Conservation (phyloP, 371 early-diverging fungal genomes). For the Lichtheimia corymbifera region DNA sequence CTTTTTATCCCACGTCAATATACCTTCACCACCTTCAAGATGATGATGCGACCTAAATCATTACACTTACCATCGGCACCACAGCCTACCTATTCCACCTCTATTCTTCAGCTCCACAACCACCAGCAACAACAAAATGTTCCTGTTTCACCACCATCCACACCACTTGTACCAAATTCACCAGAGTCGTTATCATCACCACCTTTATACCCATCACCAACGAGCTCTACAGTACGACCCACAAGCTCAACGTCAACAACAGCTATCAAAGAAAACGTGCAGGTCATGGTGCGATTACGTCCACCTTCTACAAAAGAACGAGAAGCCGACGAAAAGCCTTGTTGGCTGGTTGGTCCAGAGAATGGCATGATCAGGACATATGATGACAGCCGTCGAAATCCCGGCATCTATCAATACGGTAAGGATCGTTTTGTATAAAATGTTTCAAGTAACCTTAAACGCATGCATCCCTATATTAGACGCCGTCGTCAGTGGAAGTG, state of each 20-base stretch:
- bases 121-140: background rate
- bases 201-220: conserved; percentile 8
- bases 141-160: conserved; percentile 17
- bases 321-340: background rate
- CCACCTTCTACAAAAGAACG: conserved; percentile 24
- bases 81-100: background rate
- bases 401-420: conserved; percentile 9
- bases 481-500: conserved; percentile 11
- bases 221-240: conserved; percentile 2
- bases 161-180: conserved; percentile 11
- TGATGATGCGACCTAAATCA: conserved; percentile 11
- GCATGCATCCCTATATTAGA: conserved; percentile 2
- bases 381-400: background rate
- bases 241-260: conserved; percentile 1
- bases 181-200: conserved; percentile 7
- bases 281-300: conserved; percentile 45
- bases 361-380: conserved; percentile 7
- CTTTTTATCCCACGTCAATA: background rate
- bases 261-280: conserved; percentile 31
- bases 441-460: background rate
- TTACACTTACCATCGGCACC: background rate
- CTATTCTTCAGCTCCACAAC: conserved; percentile 1
- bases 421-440: background rate
- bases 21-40: background rate
- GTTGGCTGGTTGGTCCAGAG: conserved; percentile 7